phyloP scores from a whole-genome alignment of 2,329 filamentous ascomycete genomes.

The Aureobasidium sp. region DNA sequence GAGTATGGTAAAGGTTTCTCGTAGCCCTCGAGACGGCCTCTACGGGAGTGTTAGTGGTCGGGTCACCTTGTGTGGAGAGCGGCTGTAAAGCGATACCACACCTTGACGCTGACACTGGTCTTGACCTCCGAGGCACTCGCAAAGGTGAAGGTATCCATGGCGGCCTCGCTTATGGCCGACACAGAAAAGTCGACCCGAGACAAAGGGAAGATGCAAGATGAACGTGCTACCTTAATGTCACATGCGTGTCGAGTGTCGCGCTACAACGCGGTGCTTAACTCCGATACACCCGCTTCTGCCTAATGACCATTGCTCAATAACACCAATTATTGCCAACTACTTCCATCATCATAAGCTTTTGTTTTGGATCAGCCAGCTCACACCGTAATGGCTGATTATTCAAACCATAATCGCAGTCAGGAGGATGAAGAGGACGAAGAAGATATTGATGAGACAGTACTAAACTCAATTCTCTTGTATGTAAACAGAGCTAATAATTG shows the following conservation, averaged over 20 bases:
- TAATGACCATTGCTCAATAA: not conserved
- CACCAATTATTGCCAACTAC: not conserved
- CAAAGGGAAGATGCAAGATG: not conserved
- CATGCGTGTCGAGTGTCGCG: not conserved
- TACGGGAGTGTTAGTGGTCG: constrained; percentile 30
- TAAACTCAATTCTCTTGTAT: constrained; percentile 16
- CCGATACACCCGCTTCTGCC: not conserved
- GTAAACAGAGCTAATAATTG: not conserved
- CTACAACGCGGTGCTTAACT: not conserved
- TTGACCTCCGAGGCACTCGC: constrained; percentile 79
- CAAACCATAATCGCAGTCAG: constrained; percentile 25
- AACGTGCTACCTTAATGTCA: not conserved
- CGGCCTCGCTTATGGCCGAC: not conserved
- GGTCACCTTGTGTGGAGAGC: constrained; percentile 20
- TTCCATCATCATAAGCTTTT: not conserved
- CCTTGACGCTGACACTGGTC: constrained; percentile 58
- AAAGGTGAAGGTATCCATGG: constrained; percentile 94
- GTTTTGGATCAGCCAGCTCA: not conserved
- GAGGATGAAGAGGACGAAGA: constrained; percentile 62
- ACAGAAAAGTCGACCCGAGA: not conserved
- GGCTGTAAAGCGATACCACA: constrained; percentile 36
- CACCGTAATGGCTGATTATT: constrained; percentile 17
- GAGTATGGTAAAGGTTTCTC: constrained; percentile 70
- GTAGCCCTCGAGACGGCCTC: constrained; percentile 69
- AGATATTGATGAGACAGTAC: constrained; percentile 58